These are phyloP conservation scores for Acacia melanoxylon DNA, from an alignment of 306 rosid genomes.

Conservation along the genomic window DNA sequence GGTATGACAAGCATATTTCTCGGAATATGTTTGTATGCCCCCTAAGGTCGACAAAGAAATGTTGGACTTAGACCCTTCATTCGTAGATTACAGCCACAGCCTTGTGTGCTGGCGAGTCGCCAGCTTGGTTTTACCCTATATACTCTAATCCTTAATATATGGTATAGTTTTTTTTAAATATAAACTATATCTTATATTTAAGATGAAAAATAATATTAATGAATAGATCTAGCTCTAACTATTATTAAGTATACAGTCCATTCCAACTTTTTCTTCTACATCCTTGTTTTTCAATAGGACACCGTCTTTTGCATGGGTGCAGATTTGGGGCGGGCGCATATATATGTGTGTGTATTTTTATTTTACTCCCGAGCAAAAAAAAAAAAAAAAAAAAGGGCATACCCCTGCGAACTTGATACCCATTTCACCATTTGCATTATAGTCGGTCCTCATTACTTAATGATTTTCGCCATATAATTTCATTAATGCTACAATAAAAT, in stretches of 20 bases:
- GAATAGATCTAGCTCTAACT: neutral
- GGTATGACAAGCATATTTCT: neutral
- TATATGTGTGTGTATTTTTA: too few species aligned
- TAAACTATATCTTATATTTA: too few species aligned
- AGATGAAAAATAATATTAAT: too few species aligned
- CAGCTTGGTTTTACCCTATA: neutral
- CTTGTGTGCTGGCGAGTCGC: neutral
- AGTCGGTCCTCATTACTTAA: neutral
- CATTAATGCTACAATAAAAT: neutral
- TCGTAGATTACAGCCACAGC: neutral
- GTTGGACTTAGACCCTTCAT: neutral
- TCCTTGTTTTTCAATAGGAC: too few species aligned
- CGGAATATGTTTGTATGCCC: neutral
- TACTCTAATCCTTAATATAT: too few species aligned
- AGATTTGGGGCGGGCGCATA: too few species aligned
- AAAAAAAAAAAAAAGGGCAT: neutral
- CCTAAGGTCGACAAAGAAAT: neutral
- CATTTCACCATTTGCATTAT: neutral
- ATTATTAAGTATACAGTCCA: neutral
- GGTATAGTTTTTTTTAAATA: too few species aligned
- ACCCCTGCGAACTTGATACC: neutral
- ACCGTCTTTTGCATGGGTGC: too few species aligned
- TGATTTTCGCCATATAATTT: neutral
- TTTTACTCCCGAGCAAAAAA: neutral
- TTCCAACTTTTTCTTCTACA: too few species aligned